These are phyloP conservation scores for Tylopilus orsonianus DNA, from an alignment of 1,284 basidiomycete genomes.

Conservation along the genomic window DNA sequence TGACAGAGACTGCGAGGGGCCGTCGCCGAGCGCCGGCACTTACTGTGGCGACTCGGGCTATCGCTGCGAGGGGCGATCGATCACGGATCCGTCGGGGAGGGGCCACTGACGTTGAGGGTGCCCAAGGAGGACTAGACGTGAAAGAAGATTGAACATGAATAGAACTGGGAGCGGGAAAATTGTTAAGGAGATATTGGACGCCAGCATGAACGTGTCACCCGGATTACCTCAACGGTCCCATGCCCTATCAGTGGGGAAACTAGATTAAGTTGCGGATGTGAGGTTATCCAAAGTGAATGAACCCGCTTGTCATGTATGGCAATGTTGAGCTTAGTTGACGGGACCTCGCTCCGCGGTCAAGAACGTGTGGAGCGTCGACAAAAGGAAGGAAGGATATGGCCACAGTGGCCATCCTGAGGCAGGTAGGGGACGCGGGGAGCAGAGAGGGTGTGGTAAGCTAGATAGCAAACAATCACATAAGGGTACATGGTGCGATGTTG, in stretches of 20 bases:
- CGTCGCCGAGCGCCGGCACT: background rate
- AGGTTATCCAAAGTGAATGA: background rate
- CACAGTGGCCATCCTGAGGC: background rate
- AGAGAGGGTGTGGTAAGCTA: slow-evolving; percentile 7
- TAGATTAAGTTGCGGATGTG: slow-evolving; percentile 14
- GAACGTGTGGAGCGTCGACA: background rate
- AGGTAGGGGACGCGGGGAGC: background rate
- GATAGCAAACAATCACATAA: slow-evolving; percentile 12
- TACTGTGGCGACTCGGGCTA: background rate
- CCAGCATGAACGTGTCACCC: slow-evolving; percentile 11
- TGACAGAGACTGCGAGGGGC: background rate
- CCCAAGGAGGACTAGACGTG: background rate
- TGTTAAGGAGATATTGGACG: slow-evolving; percentile 9
- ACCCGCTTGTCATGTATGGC: slow-evolving; percentile 4
- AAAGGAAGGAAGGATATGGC: background rate
- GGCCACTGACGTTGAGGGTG: background rate
- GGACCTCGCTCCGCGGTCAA: background rate
- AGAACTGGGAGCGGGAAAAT: slow-evolving; percentile 13
- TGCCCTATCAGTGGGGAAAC: background rate
- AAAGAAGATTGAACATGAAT: slow-evolving; percentile 8
- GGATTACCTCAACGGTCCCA: slow-evolving; percentile 20
- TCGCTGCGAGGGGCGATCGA: background rate
- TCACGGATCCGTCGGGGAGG: background rate
- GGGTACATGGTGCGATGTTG: slow-evolving; percentile 12
- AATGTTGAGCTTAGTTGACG: slow-evolving; percentile 13